Evolutionary conservation across 129 eudicot genomes (phyloP).

Genomic region (Lactuca sativa): DNA sequence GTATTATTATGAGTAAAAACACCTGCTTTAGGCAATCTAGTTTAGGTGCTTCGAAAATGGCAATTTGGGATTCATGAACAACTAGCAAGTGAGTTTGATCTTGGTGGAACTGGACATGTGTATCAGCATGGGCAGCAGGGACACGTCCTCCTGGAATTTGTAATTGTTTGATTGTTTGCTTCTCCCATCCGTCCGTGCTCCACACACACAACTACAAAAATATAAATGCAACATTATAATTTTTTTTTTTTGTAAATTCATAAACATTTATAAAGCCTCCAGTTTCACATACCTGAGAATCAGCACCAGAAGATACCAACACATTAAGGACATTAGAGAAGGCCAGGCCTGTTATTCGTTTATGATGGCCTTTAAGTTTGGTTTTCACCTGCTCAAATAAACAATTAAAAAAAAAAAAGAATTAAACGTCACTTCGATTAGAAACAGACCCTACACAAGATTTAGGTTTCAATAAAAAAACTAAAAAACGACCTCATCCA

Average conservation of each 20-base stretch:
- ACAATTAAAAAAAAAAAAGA: neutral
- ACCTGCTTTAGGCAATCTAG: constrained; percentile 85
- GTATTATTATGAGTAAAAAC: neutral
- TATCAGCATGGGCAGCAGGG: constrained; percentile 69
- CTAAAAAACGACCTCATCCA: constrained; percentile 57
- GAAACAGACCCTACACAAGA: neutral
- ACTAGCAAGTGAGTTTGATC: constrained; percentile 71
- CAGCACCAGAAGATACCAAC: constrained; percentile 85
- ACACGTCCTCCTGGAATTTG: constrained; percentile 69
- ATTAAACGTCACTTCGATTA: neutral
- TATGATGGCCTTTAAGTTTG: constrained; percentile 81
- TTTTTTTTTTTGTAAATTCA: constrained; percentile 3
- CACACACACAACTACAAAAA: constrained; percentile 66
- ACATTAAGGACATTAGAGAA: constrained; percentile 69
- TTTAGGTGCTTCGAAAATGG: constrained; percentile 72
- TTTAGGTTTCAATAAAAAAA: neutral
- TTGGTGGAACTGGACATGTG: constrained; percentile 85
- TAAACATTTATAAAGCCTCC: neutral
- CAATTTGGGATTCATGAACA: constrained; percentile 82
- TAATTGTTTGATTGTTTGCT: constrained; percentile 57
- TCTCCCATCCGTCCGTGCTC: constrained; percentile 80
- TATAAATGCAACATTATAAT: neutral
- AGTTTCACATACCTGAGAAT: constrained; percentile 56
- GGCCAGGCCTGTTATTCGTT: constrained; percentile 75
- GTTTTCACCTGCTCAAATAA: constrained; percentile 57